These are phyloP conservation scores for Yamadazyma atlantica DNA, from an alignment of 1,139 yeast genomes.

Conservation along the genomic window DNA sequence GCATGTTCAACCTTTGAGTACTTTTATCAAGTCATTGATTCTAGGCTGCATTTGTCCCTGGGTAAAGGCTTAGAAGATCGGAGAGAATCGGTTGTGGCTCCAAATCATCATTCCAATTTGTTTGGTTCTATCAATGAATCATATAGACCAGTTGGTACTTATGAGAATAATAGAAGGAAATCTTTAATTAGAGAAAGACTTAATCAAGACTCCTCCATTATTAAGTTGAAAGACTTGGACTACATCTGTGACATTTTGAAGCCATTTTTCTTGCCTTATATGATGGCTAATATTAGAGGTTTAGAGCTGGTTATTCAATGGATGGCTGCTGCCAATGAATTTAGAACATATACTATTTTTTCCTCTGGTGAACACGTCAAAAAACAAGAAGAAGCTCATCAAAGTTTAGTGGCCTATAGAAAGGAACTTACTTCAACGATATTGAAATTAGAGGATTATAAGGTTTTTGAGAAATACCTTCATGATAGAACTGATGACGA, in stretches of 20 bases:
- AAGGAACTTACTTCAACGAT: slow-evolving; percentile 10
- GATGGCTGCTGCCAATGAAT: slow-evolving; percentile 32
- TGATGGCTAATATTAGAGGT: slow-evolving; percentile 20
- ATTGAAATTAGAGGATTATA: slow-evolving; percentile 13
- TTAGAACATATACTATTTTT: slow-evolving; percentile 22
- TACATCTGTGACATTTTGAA: slow-evolving; percentile 21
- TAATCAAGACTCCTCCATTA: slow-evolving; percentile 16
- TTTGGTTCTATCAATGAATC: slow-evolving; percentile 29
- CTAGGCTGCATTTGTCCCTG: slow-evolving; percentile 16
- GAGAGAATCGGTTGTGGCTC: slow-evolving; percentile 15
- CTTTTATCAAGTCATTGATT: slow-evolving; percentile 31
- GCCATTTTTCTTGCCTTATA: slow-evolving; percentile 18
- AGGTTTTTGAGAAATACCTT: slow-evolving; percentile 17
- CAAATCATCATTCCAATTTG: slow-evolving; percentile 20
- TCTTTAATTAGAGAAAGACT: slow-evolving; percentile 23
- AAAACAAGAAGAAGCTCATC: slow-evolving; percentile 20
- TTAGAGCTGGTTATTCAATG: slow-evolving; percentile 22
- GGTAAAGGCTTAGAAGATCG: slow-evolving; percentile 20
- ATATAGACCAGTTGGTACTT: slow-evolving; percentile 33
- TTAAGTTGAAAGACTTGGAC: slow-evolving; percentile 26
- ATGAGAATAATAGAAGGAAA: slow-evolving; percentile 24
- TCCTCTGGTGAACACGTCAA: slow-evolving; percentile 14
- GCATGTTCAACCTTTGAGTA: slow-evolving; percentile 29
- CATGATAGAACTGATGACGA: slow-evolving; percentile 19
- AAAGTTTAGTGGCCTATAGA: slow-evolving; percentile 15